A percentile compares a stretch with the other conserved stretches of the same genome.
Conservation (phyloP, 2,329 filamentous ascomycete species). For the Coniochaeta ligniaria region DNA sequence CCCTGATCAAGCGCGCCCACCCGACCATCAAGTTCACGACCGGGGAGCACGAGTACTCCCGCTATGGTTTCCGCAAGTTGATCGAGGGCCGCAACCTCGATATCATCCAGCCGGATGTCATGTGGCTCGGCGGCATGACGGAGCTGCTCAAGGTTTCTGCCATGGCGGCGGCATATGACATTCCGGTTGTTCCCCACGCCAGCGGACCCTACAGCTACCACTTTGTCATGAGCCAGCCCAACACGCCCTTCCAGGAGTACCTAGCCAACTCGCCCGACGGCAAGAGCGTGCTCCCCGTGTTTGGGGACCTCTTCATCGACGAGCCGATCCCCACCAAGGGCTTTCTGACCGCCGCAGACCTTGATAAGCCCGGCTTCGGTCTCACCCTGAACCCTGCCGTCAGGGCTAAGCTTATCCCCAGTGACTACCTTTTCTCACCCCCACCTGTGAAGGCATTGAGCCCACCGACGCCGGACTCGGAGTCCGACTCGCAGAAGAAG, state of each 20-base stretch:
- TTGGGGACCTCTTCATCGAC: constrained; percentile 83
- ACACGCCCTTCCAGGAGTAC: constrained; percentile 94
- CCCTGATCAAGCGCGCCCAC: constrained; percentile 82
- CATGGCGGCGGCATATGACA: constrained; percentile 86
- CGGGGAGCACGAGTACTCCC: constrained; percentile 90
- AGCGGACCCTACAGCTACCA: constrained; percentile 94
- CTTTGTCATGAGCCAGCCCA: constrained; percentile 88
- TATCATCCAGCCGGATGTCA: constrained; percentile 92
- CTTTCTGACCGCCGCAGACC: constrained; percentile 67
- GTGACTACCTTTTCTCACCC: constrained; percentile 64
- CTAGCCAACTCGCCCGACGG: constrained; percentile 89
- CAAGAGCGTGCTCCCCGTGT: constrained; percentile 82
- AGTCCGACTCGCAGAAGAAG: constrained; percentile 13
- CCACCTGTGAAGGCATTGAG: constrained; percentile 42
- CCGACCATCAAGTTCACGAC: constrained; percentile 91
- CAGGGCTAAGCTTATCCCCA: constrained; percentile 64
- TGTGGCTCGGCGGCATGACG: constrained; percentile 93
- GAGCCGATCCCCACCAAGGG: constrained; percentile 84
- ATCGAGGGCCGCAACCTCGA: constrained; percentile 88
- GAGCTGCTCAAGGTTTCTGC: constrained; percentile 85
- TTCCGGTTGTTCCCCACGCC: constrained; percentile 91
- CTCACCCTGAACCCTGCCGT: constrained; percentile 78
- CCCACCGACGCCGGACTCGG: constrained; percentile 18
- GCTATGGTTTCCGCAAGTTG: constrained; percentile 91
- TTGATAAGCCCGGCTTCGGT: constrained; percentile 89